These are phyloP conservation scores for Ceratobasidium sp. DNA, from an alignment of 1,284 basidiomycete genomes.

Conservation along the genomic window DNA sequence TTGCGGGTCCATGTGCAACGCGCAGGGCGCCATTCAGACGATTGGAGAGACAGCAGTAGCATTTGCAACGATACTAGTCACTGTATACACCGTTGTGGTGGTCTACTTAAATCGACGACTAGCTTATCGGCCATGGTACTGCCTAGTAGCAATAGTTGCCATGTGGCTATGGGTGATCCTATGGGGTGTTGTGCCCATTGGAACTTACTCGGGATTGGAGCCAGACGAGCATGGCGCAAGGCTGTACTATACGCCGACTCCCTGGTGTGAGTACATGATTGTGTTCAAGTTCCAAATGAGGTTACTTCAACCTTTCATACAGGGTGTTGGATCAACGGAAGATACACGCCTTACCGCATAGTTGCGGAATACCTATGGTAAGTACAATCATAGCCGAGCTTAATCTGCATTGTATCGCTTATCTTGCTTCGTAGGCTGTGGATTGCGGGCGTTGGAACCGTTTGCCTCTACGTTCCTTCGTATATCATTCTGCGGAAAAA, in stretches of 20 bases:
- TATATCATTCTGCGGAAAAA: constrained; percentile 27
- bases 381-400: not conserved
- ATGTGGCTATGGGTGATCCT: constrained; percentile 28
- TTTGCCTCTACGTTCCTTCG: constrained; percentile 19
- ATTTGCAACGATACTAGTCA: constrained; percentile 45
- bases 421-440: constrained; percentile 6
- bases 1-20: constrained; percentile 48
- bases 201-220: not conserved
- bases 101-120: constrained; percentile 1
- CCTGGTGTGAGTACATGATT: constrained; percentile 21
- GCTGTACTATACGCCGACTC: constrained; percentile 26
- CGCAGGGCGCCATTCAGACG: constrained; percentile 49
- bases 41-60: constrained; percentile 49
- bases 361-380: constrained; percentile 38
- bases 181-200: constrained; percentile 7
- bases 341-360: constrained; percentile 11
- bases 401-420: not conserved
- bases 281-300: no score
- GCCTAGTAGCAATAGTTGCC: not conserved
- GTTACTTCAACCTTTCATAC: not conserved
- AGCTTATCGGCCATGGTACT: constrained; percentile 16
- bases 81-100: constrained; percentile 48
- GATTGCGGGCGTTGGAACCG: constrained; percentile 15
- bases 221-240: constrained; percentile 1
- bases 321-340: constrained; percentile 39